Evolutionary conservation across 2,329 filamentous ascomycete genomes (phyloP), one percentile per base, ranked within the genome.

Genomic region (Pyrenophora tritici-repentis): DNA sequence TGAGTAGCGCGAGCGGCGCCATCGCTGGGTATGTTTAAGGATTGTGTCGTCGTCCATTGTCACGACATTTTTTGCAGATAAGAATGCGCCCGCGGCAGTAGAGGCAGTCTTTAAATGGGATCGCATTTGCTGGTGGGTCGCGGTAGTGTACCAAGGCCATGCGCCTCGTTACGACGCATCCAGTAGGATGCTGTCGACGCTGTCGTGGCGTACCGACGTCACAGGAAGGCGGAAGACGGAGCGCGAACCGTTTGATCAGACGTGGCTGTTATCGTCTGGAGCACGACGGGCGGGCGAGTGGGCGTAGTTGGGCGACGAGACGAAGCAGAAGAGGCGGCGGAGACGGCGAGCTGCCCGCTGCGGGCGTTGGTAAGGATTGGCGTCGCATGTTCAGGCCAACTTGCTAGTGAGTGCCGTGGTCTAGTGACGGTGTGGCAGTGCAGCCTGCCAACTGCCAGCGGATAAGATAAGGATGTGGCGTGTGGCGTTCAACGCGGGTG

Each of bases 1-100:
- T 26, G 71, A 73, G 62, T 68, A 73, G 39, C 63, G 66, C 20
- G 61, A 52, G 41, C 68, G 70, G 45, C 58, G 62, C 58, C 61
- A 65, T 60, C 55, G 59, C 51, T 62, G 60, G 34, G 59, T 56
- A 1, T 55, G 55, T 26, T 58, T 39, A 39, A 63, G 44, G 34
- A 60, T 53, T 45, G 60, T 51, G 37, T 50, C 53, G 48, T 55
- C 44, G 47, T 58, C 34, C 68, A 71, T 72, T 36, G 55, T 65
- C 56, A 62, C 42, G 46, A 48, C 63, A 67, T 67, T 44, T 37
- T 36, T 31, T 42, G 29, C 17, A 26, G 4, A 32, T 6, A 13
- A 9, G 9, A 29, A 29, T 29, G 26, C 26, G 36, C 42, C 14
- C 35, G 14, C 22, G 38, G 36, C 26, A 17, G 17, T 50, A 50